Evolutionary conservation across 2,329 filamentous ascomycete genomes (phyloP).

Genomic region (Ceratocystis lukuohia): DNA sequence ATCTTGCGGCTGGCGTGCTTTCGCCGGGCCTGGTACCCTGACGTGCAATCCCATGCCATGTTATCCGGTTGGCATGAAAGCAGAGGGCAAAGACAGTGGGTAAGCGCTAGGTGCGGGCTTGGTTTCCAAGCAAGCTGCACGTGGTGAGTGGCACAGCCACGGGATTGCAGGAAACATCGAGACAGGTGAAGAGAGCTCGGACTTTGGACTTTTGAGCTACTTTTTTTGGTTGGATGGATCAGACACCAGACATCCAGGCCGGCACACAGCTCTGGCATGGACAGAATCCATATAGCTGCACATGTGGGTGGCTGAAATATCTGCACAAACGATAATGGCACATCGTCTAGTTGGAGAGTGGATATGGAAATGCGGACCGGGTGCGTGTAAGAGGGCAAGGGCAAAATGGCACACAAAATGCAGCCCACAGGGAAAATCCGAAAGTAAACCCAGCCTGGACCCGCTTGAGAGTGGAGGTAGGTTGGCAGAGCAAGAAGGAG

Average conservation of each 20-base stretch:
- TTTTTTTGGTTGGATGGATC: neutral
- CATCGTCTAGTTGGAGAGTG: neutral
- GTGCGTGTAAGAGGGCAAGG: slow-evolving; percentile 18
- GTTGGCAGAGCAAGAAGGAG: too few species aligned
- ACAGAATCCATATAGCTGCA: too few species aligned
- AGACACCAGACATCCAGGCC: neutral
- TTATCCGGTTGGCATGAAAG: neutral
- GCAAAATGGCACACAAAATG: slow-evolving; percentile 11
- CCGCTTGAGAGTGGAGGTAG: neutral
- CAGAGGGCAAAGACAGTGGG: neutral
- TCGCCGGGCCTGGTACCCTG: too few species aligned
- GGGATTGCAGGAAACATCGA: neutral
- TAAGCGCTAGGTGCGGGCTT: neutral
- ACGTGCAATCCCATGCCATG: too few species aligned
- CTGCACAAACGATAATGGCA: too few species aligned
- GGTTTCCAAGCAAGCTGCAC: neutral
- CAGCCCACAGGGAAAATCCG: slow-evolving; percentile 8
- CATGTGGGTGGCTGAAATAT: too few species aligned
- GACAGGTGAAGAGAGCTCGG: neutral
- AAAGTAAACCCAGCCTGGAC: neutral
- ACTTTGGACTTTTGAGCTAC: neutral
- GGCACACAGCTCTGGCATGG: neutral
- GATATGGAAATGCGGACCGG: neutral
- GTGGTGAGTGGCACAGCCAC: neutral
- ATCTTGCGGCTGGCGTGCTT: too few species aligned